Conservation (phyloP, 257 asterid genomes). For the Solanum lycopersicoides region DNA sequence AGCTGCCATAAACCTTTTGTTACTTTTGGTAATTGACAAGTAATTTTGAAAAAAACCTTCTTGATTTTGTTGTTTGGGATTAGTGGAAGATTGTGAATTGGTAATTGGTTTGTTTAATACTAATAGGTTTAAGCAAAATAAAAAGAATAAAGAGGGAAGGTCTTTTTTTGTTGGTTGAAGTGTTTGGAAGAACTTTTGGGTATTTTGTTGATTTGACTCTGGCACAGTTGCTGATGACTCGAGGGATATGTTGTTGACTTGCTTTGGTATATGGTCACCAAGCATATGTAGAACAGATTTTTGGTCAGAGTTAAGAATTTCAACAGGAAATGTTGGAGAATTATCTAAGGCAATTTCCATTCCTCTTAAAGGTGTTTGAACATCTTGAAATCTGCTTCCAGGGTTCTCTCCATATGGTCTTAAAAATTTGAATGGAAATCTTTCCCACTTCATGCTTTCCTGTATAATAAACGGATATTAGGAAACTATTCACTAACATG, state of each 20-base stretch:
- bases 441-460: conserved; percentile 86
- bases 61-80: conserved; percentile 5
- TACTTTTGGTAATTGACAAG: conserved; percentile 13
- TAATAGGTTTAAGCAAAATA: conserved; percentile 59
- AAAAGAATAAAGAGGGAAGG: conserved; percentile 52
- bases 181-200: conserved; percentile 30
- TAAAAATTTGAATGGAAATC: conserved; percentile 30
- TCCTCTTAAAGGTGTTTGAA: conserved; percentile 60
- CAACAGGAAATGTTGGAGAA: conserved; percentile 28
- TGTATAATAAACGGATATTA: not conserved
- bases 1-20: conserved; percentile 47
- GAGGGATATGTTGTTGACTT: conserved; percentile 25
- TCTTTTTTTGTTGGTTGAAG: conserved; percentile 27
- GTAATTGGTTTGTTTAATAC: conserved; percentile 13
- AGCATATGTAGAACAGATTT: conserved; percentile 16
- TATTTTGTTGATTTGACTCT: conserved; percentile 18
- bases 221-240: conserved; percentile 32
- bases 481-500: not conserved
- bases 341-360: conserved; percentile 53
- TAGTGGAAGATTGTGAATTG: not conserved
- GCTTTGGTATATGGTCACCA: conserved; percentile 29
- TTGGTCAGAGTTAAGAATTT: conserved; percentile 13
- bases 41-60: not conserved
- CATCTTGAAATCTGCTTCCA: conserved; percentile 25
- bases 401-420: conserved; percentile 45